These are phyloP conservation scores for Mycosphaerella sp. DNA, from an alignment of 2,329 filamentous ascomycete species.

Conservation along the genomic window DNA sequence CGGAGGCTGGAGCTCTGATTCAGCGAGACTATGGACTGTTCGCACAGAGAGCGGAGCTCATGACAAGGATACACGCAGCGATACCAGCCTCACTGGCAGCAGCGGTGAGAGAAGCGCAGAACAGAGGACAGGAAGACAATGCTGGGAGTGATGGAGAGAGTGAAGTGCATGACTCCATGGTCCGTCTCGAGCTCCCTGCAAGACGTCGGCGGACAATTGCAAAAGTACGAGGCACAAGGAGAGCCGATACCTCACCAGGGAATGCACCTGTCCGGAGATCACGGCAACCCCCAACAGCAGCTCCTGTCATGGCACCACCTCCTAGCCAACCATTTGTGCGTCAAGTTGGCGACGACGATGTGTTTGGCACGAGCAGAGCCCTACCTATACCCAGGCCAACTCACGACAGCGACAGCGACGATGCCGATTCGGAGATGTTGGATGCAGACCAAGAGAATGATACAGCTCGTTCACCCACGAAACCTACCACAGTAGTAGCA, in stretches of 20 bases:
- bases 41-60: conserved; percentile 51
- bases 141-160: conserved; percentile 14
- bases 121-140: conserved; percentile 38
- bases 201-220: conserved; percentile 27
- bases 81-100: conserved; percentile 43
- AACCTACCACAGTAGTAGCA: conserved; percentile 30
- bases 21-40: conserved; percentile 55
- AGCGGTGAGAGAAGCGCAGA: conserved; percentile 49
- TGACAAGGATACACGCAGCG: conserved; percentile 56
- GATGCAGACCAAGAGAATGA: conserved; percentile 47
- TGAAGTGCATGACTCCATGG: conserved; percentile 15
- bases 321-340: conserved; percentile 23
- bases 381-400: neutral
- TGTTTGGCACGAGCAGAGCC: conserved; percentile 14
- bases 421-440: conserved; percentile 33
- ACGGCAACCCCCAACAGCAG: conserved; percentile 7
- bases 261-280: conserved; percentile 17
- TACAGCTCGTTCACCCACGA: conserved; percentile 38
- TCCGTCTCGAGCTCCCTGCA: conserved; percentile 20
- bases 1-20: conserved; percentile 52
- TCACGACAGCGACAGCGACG: conserved; percentile 14
- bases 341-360: conserved; percentile 22
- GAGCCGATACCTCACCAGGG: conserved; percentile 24
- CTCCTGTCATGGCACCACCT: neutral
- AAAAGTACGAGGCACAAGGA: conserved; percentile 22